These are phyloP conservation scores for Ephemerocybe angulata DNA, from an alignment of 768 basidiomycete species.

Conservation along the genomic window DNA sequence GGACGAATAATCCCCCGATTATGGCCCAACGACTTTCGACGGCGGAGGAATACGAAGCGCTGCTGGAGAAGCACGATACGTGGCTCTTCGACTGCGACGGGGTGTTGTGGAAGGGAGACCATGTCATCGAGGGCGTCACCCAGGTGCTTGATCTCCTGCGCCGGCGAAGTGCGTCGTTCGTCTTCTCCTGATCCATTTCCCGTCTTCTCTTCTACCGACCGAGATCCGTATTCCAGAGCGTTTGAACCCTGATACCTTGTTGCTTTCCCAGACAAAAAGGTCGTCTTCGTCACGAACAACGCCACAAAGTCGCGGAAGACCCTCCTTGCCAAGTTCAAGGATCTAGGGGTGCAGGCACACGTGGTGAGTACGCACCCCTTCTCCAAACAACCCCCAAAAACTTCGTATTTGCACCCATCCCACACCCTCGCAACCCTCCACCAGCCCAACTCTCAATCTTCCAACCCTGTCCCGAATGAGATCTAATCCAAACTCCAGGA, in stretches of 20 bases:
- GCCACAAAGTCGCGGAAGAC: conserved; percentile 86
- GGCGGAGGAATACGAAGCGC: conserved; percentile 41
- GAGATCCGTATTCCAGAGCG: no score
- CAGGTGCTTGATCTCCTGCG: conserved; percentile 75
- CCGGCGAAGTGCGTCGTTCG: conserved; percentile 53
- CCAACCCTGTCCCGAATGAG: no score
- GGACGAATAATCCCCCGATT: background rate
- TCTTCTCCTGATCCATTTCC: background rate
- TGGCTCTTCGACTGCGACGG: conserved; percentile 98
- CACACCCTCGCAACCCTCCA: no score
- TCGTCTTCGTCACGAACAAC: conserved; percentile 97
- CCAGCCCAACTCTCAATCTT: no score
- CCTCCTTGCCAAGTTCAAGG: conserved; percentile 91
- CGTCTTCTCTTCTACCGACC: no score
- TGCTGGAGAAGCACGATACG: conserved; percentile 76
- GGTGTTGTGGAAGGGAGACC: conserved; percentile 87
- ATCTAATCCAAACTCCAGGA: conserved; percentile 50
- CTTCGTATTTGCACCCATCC: no score
- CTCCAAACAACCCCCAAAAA: conserved; percentile 3
- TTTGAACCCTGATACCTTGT: conserved; percentile 6
- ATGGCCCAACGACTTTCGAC: conserved; percentile 40
- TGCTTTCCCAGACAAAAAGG: conserved; percentile 83
- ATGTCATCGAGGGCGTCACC: conserved; percentile 70
- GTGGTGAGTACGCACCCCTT: conserved; percentile 53
- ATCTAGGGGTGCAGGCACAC: conserved; percentile 78